Evolutionary conservation across 2,329 filamentous ascomycete genomes (phyloP), one percentile per base, ranked within the genome.

Genomic region (Xylogone sp.): DNA sequence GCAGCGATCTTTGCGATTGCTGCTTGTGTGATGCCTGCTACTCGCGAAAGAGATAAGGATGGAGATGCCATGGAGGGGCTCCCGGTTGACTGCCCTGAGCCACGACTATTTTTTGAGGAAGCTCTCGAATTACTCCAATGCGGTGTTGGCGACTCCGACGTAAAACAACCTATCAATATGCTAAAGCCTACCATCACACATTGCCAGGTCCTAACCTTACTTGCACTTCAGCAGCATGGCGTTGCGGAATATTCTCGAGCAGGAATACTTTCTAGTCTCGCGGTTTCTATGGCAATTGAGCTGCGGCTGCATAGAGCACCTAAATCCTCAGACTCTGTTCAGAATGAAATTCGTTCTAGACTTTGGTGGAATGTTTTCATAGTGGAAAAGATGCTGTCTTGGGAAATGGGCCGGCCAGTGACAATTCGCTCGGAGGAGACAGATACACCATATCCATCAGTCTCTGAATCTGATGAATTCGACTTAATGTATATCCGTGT

Each of bases 351-450:
- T 12, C 55, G 57, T 20, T 62, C 62, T 22, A 54, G 63, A 13
- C 56, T 66, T 5, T 65, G 63, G 63, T 66, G 63, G 63, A 66
- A 64, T 48, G 18, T 66, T 2, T 66, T 62, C 43, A 57, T 65
- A 13, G 53, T 64, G 1, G 63, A 66, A n/a, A 66, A 65, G 48
- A 62, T 66, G 60, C 52, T 65, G 22, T 59, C 62, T 3, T 50
- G 48, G 2, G 63, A 65, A 39, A 62, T 62, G 55, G 62, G 63
- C 9, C 54, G 60, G 21, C 62, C 62, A 9, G 49, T 65, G 18
- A 27, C 64, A 9, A 42, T 66, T 6, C 46, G 62, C 39, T 46
- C 51, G 0, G 62, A 66, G 44, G 62, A 66, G 42, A 50, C 58
- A 12, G 62, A 66, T 46, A 56, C 57, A 20, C 59, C 60, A 8